Conservation (phyloP, 73 alveolate genomes). For the Paramecium sonneborni region DNA sequence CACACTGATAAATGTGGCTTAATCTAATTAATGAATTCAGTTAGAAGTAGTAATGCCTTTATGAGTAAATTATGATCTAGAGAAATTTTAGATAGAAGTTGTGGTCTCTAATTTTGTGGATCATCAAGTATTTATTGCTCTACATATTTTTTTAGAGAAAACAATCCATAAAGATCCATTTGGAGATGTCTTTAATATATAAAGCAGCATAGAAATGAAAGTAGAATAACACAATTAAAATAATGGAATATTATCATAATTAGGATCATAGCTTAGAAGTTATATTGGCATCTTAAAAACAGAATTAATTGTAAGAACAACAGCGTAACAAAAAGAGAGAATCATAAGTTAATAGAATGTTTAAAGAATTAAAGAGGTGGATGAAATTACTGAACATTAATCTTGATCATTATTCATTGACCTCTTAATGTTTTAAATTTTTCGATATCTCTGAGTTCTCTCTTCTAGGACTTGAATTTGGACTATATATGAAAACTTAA, state of each 20-base stretch:
- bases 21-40: constrained; percentile 11
- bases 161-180: neutral
- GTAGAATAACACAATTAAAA: neutral
- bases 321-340: neutral
- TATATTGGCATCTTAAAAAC: no score
- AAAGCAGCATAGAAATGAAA: neutral
- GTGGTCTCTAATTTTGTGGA: neutral
- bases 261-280: neutral
- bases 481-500: neutral
- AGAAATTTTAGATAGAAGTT: neutral
- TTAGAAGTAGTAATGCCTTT: neutral
- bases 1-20: neutral
- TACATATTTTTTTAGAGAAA: neutral
- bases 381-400: constrained; percentile 1
- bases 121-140: neutral
- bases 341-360: neutral
- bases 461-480: neutral
- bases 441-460: neutral
- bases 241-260: neutral
- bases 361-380: constrained; percentile 10
- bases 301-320: neutral
- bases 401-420: neutral
- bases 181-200: neutral
- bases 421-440: neutral
- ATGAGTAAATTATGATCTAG: constrained; percentile 8